Base-by-base conservation (phyloP, 306 rosid species). In the Cucurbita maxima region DNA sequence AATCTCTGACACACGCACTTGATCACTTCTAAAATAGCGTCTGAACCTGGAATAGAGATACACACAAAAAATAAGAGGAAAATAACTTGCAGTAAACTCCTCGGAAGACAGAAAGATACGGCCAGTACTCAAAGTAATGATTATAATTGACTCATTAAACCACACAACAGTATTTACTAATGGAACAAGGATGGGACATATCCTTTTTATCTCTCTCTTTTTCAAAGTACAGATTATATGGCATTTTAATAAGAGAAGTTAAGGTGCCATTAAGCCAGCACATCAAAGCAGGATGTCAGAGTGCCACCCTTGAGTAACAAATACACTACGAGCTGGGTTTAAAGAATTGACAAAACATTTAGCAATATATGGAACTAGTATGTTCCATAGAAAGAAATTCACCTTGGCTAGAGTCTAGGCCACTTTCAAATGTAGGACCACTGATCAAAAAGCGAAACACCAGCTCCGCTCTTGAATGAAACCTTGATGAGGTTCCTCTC, bases 401-500 rank as follows among this genome's bases (percentile, higher is more conserved):
- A 79, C 97, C 97, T 83, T 78, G 81, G 73, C 77, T 56, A 41
- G 64, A 78, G 62, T 85, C 67, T 70, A 77, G 80, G 73, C 74
- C 86, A 79, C 78, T 78, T 76, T 77, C 36, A 75, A 79, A 81
- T 58, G 87, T 71, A 22, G 82, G 63, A 80, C 84, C 77, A 10
- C 79, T 82, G 52, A 87, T 82, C 86, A 90, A 75, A 53, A 88
- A 78, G 52, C 57, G 83, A 64, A 90, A 81, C 61, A 93, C 92
- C 66, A 84, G 82, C 77, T 86, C 86, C 25, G 96, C 96, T 87
- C 83, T 90, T 41, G 98, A 93, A 83, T 93, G 98, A 78, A 93
- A 84, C 81, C 87, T 88, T 45, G 88, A 85, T 55, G 96, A 86
- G 76, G 88, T 78, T 76, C 96, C 96, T 80, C 80, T 84, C 88